Evolutionary conservation across 495 filamentous ascomycete species (phyloP).

Genomic region (Aspergillus affinis): DNA sequence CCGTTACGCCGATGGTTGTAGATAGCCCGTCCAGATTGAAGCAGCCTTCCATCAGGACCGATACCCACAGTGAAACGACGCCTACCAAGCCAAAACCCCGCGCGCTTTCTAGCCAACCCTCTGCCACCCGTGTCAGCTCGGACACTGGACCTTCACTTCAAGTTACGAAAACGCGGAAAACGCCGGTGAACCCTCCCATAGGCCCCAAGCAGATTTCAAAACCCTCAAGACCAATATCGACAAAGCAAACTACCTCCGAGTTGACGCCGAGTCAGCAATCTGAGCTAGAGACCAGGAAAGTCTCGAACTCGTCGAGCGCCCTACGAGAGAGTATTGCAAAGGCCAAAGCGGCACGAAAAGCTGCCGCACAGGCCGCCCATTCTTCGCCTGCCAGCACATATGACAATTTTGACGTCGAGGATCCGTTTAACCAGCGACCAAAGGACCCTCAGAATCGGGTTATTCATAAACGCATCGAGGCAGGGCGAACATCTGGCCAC

Average conservation of each 20-base stretch:
- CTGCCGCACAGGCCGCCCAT: constrained; percentile 43
- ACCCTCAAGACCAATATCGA: constrained; percentile 33
- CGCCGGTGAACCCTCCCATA: constrained; percentile 28
- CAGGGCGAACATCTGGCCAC: constrained; percentile 75
- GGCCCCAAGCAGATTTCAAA: constrained; percentile 33
- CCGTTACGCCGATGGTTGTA: constrained; percentile 10
- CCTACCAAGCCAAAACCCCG: constrained; percentile 52
- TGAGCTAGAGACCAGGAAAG: constrained; percentile 40
- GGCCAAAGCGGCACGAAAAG: constrained; percentile 81
- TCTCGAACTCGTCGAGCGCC: constrained; percentile 72
- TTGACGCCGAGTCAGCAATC: constrained; percentile 30
- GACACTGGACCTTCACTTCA: constrained; percentile 48
- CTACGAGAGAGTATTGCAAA: constrained; percentile 90
- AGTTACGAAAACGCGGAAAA: constrained; percentile 46
- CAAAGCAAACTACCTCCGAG: constrained; percentile 32
- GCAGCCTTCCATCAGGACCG: constrained; percentile 25
- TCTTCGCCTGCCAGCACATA: constrained; percentile 31
- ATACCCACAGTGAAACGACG: constrained; percentile 46
- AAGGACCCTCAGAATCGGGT: constrained; percentile 61
- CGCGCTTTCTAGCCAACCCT: constrained; percentile 54
- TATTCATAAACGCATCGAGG: constrained; percentile 70
- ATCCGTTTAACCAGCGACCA: constrained; percentile 67
- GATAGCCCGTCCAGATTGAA: constrained; percentile 33
- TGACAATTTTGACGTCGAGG: constrained; percentile 49
- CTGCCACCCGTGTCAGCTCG: constrained; percentile 51